phyloP scores from a whole-genome alignment of 1,284 basidiomycete species.

The Naganishia liquefaciens region DNA sequence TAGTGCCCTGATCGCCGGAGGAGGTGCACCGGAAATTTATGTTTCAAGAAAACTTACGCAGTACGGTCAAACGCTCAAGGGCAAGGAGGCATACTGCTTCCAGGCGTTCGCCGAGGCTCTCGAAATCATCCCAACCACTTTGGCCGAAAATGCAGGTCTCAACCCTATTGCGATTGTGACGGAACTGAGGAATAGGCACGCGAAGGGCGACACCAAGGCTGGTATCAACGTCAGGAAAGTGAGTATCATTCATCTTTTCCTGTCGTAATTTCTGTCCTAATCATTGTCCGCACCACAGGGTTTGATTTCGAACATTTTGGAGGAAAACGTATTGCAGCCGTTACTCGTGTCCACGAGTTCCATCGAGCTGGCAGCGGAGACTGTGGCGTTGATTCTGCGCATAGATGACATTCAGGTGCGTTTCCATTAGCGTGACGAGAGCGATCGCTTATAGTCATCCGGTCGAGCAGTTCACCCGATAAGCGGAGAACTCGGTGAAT shows the following conservation, averaged over 20 bases:
- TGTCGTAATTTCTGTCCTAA: not conserved
- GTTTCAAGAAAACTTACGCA: conserved; percentile 91
- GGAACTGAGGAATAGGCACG: conserved; percentile 94
- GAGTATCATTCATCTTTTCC: conserved; percentile 38
- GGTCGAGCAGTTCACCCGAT: conserved; percentile 20
- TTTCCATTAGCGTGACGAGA: not conserved
- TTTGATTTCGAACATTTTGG: conserved; percentile 91
- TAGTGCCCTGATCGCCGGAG: conserved; percentile 93
- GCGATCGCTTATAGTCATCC: not conserved
- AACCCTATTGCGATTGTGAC: conserved; percentile 99
- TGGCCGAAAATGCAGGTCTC: conserved; percentile 97
- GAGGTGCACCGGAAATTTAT: conserved; percentile 97
- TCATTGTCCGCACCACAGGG: conserved; percentile 61
- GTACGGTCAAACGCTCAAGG: conserved; percentile 89
- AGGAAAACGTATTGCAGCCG: conserved; percentile 97
- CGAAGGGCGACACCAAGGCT: conserved; percentile 88
- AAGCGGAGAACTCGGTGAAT: not conserved
- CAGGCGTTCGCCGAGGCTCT: conserved; percentile 97
- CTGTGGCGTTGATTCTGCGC: conserved; percentile 91
- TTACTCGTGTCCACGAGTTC: conserved; percentile 94
- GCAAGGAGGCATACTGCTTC: conserved; percentile 99
- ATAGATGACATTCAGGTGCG: conserved; percentile 85
- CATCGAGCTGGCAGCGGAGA: conserved; percentile 93
- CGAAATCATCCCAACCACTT: conserved; percentile 95
- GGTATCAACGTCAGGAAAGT: conserved; percentile 98